Conservation (phyloP, 179 eudicot genomes). For the Actinidia polygama region DNA sequence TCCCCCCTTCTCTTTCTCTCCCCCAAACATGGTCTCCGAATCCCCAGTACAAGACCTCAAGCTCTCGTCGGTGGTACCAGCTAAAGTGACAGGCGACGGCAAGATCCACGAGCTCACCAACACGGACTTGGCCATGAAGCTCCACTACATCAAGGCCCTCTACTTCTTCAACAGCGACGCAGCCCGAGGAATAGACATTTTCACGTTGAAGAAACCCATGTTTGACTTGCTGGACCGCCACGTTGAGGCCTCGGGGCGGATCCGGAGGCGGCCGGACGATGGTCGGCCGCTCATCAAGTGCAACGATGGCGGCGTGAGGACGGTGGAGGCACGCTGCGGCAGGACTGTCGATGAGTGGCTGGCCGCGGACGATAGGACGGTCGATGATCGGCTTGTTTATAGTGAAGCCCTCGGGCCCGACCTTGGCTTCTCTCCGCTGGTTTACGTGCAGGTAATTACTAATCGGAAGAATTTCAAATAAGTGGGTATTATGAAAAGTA, state of each 20-base stretch:
- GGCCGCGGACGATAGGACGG: constrained; percentile 18
- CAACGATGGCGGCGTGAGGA: constrained; percentile 59
- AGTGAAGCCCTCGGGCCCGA: constrained; percentile 53
- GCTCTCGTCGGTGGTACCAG: constrained; percentile 69
- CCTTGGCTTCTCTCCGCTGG: constrained; percentile 49
- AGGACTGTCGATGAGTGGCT: constrained; percentile 64
- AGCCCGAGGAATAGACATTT: constrained; percentile 32
- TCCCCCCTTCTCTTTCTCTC: constrained; percentile 14
- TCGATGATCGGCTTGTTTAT: constrained; percentile 37
- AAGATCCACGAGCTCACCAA: constrained; percentile 40
- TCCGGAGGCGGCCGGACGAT: constrained; percentile 32
- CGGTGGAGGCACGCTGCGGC: constrained; percentile 47
- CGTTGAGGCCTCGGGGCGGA: constrained; percentile 54
- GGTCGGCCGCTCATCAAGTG: constrained; percentile 55
- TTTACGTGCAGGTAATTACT: constrained; percentile 56
- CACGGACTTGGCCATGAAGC: constrained; percentile 70
- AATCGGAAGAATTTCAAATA: too few species aligned
- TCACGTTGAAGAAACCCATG: constrained; percentile 45
- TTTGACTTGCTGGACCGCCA: constrained; percentile 47
- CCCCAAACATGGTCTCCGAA: constrained; percentile 15
- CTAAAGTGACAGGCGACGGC: constrained; percentile 45
- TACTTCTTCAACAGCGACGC: constrained; percentile 54
- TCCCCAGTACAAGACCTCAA: constrained; percentile 29
- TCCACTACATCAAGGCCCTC: constrained; percentile 64
- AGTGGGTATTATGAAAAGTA: too few species aligned